Evolutionary conservation across 2,329 filamentous ascomycete genomes (phyloP).

Genomic region (Diaporthe ilicicola): DNA sequence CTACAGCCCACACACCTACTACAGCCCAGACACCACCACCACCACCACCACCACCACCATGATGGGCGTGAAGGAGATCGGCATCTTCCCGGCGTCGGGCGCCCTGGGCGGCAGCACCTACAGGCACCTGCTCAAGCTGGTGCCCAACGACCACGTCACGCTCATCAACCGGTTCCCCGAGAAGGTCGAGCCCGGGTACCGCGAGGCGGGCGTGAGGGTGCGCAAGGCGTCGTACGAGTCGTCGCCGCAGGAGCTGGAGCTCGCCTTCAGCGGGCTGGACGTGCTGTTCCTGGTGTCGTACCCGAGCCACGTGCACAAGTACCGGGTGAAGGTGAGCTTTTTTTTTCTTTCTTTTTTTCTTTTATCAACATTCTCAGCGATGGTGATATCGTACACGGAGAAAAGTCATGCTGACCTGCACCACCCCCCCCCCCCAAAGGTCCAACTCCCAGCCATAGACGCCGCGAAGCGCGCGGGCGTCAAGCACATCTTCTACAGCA

Average conservation of each 20-base stretch:
- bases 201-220: constrained; percentile 54
- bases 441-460: constrained; percentile 56
- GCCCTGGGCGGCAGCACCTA: constrained; percentile 60
- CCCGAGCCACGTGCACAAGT: constrained; percentile 56
- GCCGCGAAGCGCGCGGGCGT: constrained; percentile 61
- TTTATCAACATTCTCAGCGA: no score
- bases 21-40: neutral
- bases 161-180: constrained; percentile 56
- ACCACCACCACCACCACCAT: no score
- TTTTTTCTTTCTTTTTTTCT: no score
- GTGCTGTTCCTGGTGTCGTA: constrained; percentile 65
- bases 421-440: constrained; percentile 33
- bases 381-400: neutral
- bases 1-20: neutral
- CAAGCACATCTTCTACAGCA: constrained; percentile 65
- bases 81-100: constrained; percentile 61
- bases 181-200: constrained; percentile 49
- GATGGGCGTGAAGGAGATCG: constrained; percentile 46
- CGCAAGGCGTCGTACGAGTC: constrained; percentile 62
- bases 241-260: constrained; percentile 50
- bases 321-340: constrained; percentile 49
- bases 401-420: neutral
- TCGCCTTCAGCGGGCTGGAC: constrained; percentile 58
- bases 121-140: constrained; percentile 53
- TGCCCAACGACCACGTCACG: constrained; percentile 54